Evolutionary conservation across 1,284 basidiomycete genomes (phyloP), one percentile per base, ranked within the genome.

Genomic region (Earliella scabrosa): DNA sequence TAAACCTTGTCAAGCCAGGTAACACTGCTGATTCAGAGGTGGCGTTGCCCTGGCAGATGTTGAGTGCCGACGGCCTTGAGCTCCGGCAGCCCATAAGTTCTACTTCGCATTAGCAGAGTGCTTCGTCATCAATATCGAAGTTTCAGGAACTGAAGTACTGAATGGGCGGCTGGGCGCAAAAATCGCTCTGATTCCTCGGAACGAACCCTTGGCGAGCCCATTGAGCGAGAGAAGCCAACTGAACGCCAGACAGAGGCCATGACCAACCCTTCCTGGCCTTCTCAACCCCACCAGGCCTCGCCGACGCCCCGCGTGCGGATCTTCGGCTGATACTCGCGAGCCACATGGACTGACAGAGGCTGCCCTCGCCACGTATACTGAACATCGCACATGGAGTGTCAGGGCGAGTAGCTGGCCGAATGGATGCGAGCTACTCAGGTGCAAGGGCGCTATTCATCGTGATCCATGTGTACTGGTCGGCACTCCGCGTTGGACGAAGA

Each of bases 261-360:
- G 18, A 32, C 31, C 20, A 14, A 16, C 31, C 18, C 43, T 45
- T 45, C 43, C 10, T 29, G 47, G 5, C 16, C 40, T 38, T 43
- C 41, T 45, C 38, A 4, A 20, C 18, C 24, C n/a, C 18, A 2
- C 23, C n/a, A n/a, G n/a, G n/a, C n/a, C n/a, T n/a, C n/a, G n/a
- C n/a, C n/a, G n/a, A 29, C 26, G 41, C 24, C 26, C 55, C 52
- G 52, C 55, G 50, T 60, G 59, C 43, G 52, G 39, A 60, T 57
- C 59, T 31, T 60, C 59, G 59, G 59, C 49, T 52, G 41, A 38
- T 45, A 34, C 40, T 57, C 52, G 59, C 52, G 11, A 24, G 20
- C 52, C 50, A 52, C 52, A 55, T 52, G 55, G 35, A 18, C 20
- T 44, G 18, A 29, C 32, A 21, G 24, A 23, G 35, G 13, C 45